Base-by-base conservation (phyloP, 176 grass and related monocot genomes). In the Calamus simplicifolius region DNA sequence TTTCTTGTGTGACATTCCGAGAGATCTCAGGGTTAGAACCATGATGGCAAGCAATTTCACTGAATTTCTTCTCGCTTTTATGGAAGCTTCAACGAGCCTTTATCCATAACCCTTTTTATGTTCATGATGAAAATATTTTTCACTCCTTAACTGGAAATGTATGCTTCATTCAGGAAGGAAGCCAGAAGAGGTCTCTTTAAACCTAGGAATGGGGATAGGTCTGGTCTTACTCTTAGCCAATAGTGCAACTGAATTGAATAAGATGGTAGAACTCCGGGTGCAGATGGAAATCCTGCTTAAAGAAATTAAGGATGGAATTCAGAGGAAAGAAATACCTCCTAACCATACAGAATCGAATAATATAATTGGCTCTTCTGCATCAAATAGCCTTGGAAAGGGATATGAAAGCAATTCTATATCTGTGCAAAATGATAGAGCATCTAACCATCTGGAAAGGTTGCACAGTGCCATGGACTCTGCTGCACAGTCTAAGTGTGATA, bases 241-340 rank as follows among this genome's bases (percentile, higher is more conserved):
- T 68, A 77, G 81, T 38, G 73, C 83, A 6, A 78, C 75, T 19
- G 93, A 97, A 75, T 75, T 97, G 19, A 76, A 81, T 68, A 85
- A 83, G 82, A 97, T 97, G 84, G 63, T 59, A 0, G 84, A 88
- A 80, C 64, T 97, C 7, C 73, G 87, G 49, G 64, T 71, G 16
- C 73, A 97, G 62, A 97, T 91, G 87, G 87, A 97, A 76, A 72
- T 62, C 6, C 50, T 97, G 29, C 54, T 97, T 6, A 0, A 69
- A 48, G 87, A 88, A 5, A 72, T 51, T 61, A 76, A 71, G 66
- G 66, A 64, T 43, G 78, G 85, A 48, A 59, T 71, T 1, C 74
- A 52, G 3, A 77, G 66, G 27, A 19, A 66, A 48, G 55, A 56
- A 58, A 17, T 60, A 51, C 19, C 38, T 16, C 16, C 58, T 54